Percentiles rank a stretch among this genome's conserved stretches.
Evolutionary conservation across 2,329 filamentous ascomycete species (phyloP).

Genomic region (Didymella arachidicola): DNA sequence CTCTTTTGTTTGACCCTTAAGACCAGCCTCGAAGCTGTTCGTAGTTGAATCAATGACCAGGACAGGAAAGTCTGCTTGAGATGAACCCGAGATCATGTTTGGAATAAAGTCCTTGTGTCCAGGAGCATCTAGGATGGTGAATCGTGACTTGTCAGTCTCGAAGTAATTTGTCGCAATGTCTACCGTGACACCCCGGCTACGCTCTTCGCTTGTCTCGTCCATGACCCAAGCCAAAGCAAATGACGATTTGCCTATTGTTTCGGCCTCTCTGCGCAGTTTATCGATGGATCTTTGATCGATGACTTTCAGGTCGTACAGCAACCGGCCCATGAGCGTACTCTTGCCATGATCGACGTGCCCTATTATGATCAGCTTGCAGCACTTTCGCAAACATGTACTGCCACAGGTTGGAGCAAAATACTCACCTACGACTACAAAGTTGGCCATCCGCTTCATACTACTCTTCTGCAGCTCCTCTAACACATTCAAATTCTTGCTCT

Average conservation of each 20-base stretch:
- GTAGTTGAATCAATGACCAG: slow-evolving; percentile 90
- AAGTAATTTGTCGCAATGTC: slow-evolving; percentile 97
- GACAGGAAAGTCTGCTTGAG: slow-evolving; percentile 94
- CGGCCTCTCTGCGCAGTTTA: slow-evolving; percentile 85
- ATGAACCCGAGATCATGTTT: slow-evolving; percentile 98
- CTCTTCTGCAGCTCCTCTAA: slow-evolving; percentile 79
- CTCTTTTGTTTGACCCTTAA: slow-evolving; percentile 93
- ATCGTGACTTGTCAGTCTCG: slow-evolving; percentile 83
- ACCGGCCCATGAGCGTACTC: slow-evolving; percentile 95
- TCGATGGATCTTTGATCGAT: slow-evolving; percentile 89
- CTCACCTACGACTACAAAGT: slow-evolving; percentile 91
- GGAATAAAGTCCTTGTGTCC: slow-evolving; percentile 96
- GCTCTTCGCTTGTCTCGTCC: slow-evolving; percentile 89
- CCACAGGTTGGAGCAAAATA: not conserved
- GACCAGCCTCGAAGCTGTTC: slow-evolving; percentile 90
- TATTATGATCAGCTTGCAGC: slow-evolving; percentile 46
- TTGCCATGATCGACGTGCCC: slow-evolving; percentile 98
- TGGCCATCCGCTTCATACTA: slow-evolving; percentile 79
- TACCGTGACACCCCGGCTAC: slow-evolving; percentile 89
- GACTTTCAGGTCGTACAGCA: slow-evolving; percentile 86
- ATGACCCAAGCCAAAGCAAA: slow-evolving; percentile 98
- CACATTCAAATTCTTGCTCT: slow-evolving; percentile 84
- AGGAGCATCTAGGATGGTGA: slow-evolving; percentile 94
- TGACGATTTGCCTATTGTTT: slow-evolving; percentile 90
- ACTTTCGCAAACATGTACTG: not conserved